Percentiles rank a stretch among this genome's conserved stretches.
Conservation (phyloP, 371 early-diverging fungal genomes). For the Lichtheimia hyalospora region DNA sequence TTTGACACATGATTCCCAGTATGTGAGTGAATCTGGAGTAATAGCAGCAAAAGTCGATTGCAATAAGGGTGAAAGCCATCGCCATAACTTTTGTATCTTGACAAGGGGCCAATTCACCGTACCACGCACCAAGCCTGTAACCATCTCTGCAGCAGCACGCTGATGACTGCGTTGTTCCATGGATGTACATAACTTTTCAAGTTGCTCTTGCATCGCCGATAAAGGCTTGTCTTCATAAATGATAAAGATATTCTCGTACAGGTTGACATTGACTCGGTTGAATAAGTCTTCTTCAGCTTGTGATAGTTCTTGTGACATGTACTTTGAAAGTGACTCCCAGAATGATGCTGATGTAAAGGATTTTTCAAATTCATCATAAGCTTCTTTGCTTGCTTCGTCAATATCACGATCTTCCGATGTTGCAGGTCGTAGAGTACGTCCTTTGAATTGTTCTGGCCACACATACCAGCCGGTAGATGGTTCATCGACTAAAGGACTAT, state of each 20-base stretch:
- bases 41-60: conserved; percentile 52
- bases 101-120: conserved; percentile 77
- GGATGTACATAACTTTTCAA: conserved; percentile 48
- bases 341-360: conserved; percentile 47
- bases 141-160: conserved; percentile 76
- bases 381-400: conserved; percentile 48
- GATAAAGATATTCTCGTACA: conserved; percentile 70
- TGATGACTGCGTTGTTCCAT: conserved; percentile 74
- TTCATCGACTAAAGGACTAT: conserved; percentile 54
- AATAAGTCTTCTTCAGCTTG: conserved; percentile 67
- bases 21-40: conserved; percentile 66
- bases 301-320: conserved; percentile 64
- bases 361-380: conserved; percentile 52
- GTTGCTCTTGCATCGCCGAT: conserved; percentile 43
- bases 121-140: conserved; percentile 82
- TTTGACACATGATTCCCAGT: conserved; percentile 73
- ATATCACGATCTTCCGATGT: conserved; percentile 30
- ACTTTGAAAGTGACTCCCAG: conserved; percentile 58
- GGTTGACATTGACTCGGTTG: conserved; percentile 46
- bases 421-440: conserved; percentile 47
- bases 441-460: conserved; percentile 65
- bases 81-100: conserved; percentile 56
- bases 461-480: conserved; percentile 71
- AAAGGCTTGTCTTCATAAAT: conserved; percentile 66
- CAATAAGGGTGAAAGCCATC: conserved; percentile 60